Evolutionary conservation across 352 stramenopile species (phyloP).

Genomic region (Pythium rhizo-oryzae): DNA sequence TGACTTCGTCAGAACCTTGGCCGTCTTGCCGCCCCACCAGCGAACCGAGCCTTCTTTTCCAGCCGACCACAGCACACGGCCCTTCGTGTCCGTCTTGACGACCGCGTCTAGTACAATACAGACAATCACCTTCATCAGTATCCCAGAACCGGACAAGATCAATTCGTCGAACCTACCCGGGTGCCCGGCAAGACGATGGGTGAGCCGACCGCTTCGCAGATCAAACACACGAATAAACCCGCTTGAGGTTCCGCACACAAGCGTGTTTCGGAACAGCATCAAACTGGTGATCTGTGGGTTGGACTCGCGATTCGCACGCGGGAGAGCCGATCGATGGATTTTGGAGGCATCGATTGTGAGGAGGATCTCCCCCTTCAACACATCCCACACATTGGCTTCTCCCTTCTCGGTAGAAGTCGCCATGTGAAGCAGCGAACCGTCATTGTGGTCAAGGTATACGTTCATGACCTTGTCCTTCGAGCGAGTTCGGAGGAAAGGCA

Average conservation of each 20-base stretch:
- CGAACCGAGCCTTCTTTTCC: constrained; percentile 81
- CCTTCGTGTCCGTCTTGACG: constrained; percentile 83
- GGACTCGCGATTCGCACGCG: constrained; percentile 59
- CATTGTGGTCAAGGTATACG: constrained; percentile 81
- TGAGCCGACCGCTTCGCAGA: constrained; percentile 74
- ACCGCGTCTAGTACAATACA: constrained; percentile 57
- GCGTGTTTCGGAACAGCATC: constrained; percentile 87
- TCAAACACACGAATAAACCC: constrained; percentile 90
- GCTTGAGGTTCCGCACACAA: constrained; percentile 86
- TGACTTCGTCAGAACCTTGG: constrained; percentile 87
- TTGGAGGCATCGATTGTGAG: constrained; percentile 77
- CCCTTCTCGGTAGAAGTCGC: constrained; percentile 87
- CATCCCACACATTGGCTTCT: constrained; percentile 88
- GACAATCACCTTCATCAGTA: constrained; percentile 1
- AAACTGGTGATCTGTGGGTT: constrained; percentile 85
- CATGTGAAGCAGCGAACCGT: constrained; percentile 78
- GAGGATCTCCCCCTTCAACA: constrained; percentile 83
- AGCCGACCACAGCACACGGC: constrained; percentile 84
- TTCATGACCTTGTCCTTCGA: constrained; percentile 80
- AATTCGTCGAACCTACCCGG: constrained; percentile 48
- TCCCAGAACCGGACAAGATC: background rate
- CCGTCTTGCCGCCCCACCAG: constrained; percentile 89
- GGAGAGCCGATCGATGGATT: constrained; percentile 84
- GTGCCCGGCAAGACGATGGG: constrained; percentile 81
- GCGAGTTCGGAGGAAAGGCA: constrained; percentile 82